Base-by-base conservation (phyloP, 768 basidiomycete genomes). In the Cystofilobasidium macerans region DNA sequence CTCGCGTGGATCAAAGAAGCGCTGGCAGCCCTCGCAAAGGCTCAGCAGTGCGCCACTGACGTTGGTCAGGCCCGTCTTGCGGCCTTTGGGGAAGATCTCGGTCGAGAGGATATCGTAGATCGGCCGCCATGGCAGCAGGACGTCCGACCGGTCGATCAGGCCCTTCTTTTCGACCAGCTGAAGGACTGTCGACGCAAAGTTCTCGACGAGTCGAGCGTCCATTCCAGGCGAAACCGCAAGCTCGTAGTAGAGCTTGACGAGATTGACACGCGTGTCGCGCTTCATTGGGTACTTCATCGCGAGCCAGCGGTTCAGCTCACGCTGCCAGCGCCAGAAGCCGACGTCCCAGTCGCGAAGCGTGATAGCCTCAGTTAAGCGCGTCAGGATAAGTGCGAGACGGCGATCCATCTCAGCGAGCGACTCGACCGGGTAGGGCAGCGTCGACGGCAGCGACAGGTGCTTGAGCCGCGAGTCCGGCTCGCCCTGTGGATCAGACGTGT, bases 1-100 rank as follows among this genome's bases (percentile, higher is more conserved):
- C 38, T 88, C 86, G 47, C 86, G 83, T 22, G 90, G 90, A 71
- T 91, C 89, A 77, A 91, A 93, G 80, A 93, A 93, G 62, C 87
- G 80, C 61, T 88, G 83, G 53, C 82, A 79, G 71, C 72, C 71
- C 67, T 78, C 78, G 40, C 75, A 74, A 54, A 78, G 73, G 56
- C 75, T 77, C 38, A 79, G 72, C 30, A 76, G 75, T 18, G 73
- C 72, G 6, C 72, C 74, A 3, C 76, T 71, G 57, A 78, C 73
- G 68, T 76, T 77, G 65, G 75, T 77, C 14, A 76, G 69, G 16
- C 77, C 77, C 20, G 76, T 73, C 57, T 77, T 77, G 36, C 77
- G 71, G 43, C 77, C 76, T 69, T 78, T 78, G 64, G 90, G 80
- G 75, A 92, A 93, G 51, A 93, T 76, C 71, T 76, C 74, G 62